These are phyloP conservation scores for Imleria badia DNA, from an alignment of 768 basidiomycete species.

Conservation along the genomic window DNA sequence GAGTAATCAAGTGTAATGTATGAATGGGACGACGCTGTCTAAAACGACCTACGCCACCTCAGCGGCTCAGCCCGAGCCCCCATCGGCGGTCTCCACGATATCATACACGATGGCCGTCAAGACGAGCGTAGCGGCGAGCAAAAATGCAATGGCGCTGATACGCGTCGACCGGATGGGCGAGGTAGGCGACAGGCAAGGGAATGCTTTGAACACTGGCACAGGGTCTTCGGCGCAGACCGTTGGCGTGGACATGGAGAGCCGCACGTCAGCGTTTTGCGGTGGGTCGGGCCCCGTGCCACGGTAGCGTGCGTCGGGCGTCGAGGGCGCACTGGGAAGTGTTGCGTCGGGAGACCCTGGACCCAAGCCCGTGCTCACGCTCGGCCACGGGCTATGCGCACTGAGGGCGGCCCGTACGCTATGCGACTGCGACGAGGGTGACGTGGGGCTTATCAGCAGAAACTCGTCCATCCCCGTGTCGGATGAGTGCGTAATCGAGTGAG, in stretches of 20 bases:
- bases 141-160: slow-evolving; percentile 6
- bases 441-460: slow-evolving; percentile 15
- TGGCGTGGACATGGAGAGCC: background rate
- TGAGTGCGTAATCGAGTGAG: slow-evolving; percentile 17
- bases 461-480: slow-evolving; percentile 22
- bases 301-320: background rate
- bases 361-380: background rate
- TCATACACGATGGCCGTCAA: slow-evolving; percentile 18
- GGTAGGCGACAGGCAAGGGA: slow-evolving; percentile 5
- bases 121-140: slow-evolving; percentile 8
- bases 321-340: background rate
- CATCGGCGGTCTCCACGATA: slow-evolving; percentile 6
- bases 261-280: background rate
- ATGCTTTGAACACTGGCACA: slow-evolving; percentile 12
- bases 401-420: slow-evolving; percentile 7
- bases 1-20: too few relatives aligned
- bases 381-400: background rate
- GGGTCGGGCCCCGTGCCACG: background rate
- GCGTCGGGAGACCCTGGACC: background rate
- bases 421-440: slow-evolving; percentile 1
- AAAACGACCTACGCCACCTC: too few relatives aligned
- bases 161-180: slow-evolving; percentile 12
- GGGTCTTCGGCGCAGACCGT: background rate
- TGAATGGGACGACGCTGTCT: too few relatives aligned
- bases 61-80: background rate